These are phyloP conservation scores for Huiozyma sinensis DNA, from an alignment of 805 yeast genomes.

Conservation along the genomic window DNA sequence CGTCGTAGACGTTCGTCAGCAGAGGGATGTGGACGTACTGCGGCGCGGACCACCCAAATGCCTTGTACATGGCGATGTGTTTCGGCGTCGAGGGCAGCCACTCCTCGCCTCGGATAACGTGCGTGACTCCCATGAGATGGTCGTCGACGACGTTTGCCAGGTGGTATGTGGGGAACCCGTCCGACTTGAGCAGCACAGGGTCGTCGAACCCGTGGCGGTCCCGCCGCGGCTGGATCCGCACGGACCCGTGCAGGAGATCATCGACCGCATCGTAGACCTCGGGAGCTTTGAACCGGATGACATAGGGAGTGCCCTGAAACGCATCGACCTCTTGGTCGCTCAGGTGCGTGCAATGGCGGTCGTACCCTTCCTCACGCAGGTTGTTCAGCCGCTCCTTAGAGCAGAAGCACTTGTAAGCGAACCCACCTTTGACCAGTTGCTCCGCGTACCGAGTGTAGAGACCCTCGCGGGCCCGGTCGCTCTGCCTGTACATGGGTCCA, in stretches of 20 bases:
- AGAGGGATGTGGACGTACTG: constrained; percentile 82
- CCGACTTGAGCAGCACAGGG: constrained; percentile 82
- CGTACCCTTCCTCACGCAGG: constrained; percentile 77
- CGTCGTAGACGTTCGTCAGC: constrained; percentile 52
- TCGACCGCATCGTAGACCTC: constrained; percentile 50
- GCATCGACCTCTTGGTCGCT: constrained; percentile 27
- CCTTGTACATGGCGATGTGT: constrained; percentile 75
- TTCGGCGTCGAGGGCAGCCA: constrained; percentile 96
- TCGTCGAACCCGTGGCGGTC: constrained; percentile 50
- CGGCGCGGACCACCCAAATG: constrained; percentile 82
- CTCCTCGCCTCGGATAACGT: constrained; percentile 94
- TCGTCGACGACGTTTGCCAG: constrained; percentile 95
- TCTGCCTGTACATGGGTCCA: constrained; percentile 80
- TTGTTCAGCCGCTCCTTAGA: constrained; percentile 62
- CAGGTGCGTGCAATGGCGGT: constrained; percentile 58
- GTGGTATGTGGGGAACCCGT: constrained; percentile 91
- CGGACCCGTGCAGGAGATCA: constrained; percentile 69
- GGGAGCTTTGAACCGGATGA: constrained; percentile 73
- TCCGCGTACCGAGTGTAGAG: constrained; percentile 57
- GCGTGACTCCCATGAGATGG: constrained; percentile 83
- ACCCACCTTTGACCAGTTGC: constrained; percentile 46
- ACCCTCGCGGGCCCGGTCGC: constrained; percentile 46
- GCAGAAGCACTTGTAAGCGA: constrained; percentile 84
- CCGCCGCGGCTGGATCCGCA: constrained; percentile 70
- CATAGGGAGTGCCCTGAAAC: constrained; percentile 31